Conservation (phyloP, 1,284 basidiomycete species). For the Cryptococcus hybrid region DNA sequence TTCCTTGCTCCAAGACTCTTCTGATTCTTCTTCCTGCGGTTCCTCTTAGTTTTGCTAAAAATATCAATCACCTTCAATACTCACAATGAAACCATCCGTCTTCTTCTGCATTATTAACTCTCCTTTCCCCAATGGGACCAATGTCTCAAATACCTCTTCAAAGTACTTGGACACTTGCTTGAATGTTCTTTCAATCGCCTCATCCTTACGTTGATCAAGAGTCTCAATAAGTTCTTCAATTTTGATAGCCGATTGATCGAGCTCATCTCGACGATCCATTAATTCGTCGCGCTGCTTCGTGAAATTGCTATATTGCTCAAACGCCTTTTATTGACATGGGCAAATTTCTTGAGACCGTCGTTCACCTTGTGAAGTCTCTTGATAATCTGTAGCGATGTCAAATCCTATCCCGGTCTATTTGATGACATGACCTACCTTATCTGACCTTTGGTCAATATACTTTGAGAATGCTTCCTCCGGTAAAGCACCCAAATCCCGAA, state of each 20-base stretch:
- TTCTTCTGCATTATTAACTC: slow-evolving; percentile 86
- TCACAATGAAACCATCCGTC: slow-evolving; percentile 66
- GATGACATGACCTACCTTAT: slow-evolving; percentile 60
- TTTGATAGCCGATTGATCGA: slow-evolving; percentile 81
- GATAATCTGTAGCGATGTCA: slow-evolving; percentile 62
- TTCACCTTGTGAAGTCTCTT: slow-evolving; percentile 88
- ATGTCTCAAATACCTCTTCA: slow-evolving; percentile 92
- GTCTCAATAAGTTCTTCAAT: slow-evolving; percentile 95
- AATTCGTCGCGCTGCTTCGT: slow-evolving; percentile 96
- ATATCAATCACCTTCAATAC: slow-evolving; percentile 20
- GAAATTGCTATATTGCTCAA: slow-evolving; percentile 97
- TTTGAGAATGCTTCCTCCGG: slow-evolving; percentile 98
- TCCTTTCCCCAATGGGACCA: slow-evolving; percentile 94
- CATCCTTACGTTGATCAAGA: slow-evolving; percentile 95
- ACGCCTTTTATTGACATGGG: slow-evolving; percentile 99
- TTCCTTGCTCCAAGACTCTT: slow-evolving; percentile 15
- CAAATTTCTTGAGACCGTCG: slow-evolving; percentile 90
- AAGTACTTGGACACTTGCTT: slow-evolving; percentile 98
- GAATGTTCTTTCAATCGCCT: slow-evolving; percentile 97
- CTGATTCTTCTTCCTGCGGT: slow-evolving; percentile 47
- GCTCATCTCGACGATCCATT: slow-evolving; percentile 77
- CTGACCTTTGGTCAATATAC: slow-evolving; percentile 77
- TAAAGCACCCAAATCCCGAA: slow-evolving; percentile 91
- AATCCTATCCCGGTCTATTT: neutral
- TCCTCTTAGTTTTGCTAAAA: slow-evolving; percentile 3